phyloP scores from a whole-genome alignment of 73 alveolate species.

The Paramecium pentaurelia region DNA sequence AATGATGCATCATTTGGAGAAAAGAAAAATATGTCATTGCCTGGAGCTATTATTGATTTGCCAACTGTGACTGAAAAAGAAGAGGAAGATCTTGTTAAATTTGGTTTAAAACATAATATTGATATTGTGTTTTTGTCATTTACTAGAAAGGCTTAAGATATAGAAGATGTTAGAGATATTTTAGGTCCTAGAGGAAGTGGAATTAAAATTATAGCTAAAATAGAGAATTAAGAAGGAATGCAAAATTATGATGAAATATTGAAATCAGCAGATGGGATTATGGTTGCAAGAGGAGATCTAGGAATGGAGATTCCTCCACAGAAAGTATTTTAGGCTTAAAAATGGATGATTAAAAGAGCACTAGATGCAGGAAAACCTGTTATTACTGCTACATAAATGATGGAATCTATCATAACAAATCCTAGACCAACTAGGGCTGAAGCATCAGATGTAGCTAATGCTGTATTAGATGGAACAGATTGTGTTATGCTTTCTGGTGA shows the following conservation, averaged over 20 bases:
- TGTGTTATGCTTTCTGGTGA: constrained; percentile 98
- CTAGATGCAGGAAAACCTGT: constrained; percentile 93
- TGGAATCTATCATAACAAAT: constrained; percentile 94
- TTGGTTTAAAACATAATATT: constrained; percentile 95
- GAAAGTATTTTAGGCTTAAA: constrained; percentile 93
- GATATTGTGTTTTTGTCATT: constrained; percentile 91
- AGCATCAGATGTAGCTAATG: constrained; percentile 98
- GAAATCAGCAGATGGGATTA: constrained; percentile 96
- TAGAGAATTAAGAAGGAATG: constrained; percentile 97
- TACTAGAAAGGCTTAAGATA: constrained; percentile 89
- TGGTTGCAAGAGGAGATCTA: constrained; percentile 99
- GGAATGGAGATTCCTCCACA: constrained; percentile 99
- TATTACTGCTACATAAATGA: constrained; percentile 97
- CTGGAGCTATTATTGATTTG: constrained; percentile 92
- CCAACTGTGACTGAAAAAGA: constrained; percentile 97
- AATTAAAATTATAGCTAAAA: constrained; percentile 89
- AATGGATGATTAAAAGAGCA: constrained; percentile 91
- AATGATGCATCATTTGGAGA: constrained; percentile 85
- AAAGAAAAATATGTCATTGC: constrained; percentile 91
- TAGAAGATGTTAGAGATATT: constrained; percentile 86
- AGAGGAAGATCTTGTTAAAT: constrained; percentile 93
- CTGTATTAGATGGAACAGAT: constrained; percentile 97
- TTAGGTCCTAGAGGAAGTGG: constrained; percentile 89
- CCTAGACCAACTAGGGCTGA: constrained; percentile 99
- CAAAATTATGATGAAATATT: constrained; percentile 95